A percentile compares a stretch with the other conserved stretches of the same genome.
These are phyloP conservation scores for Mortierella sp. DNA, from an alignment of 371 early-diverging fungal genomes.

Conservation along the genomic window DNA sequence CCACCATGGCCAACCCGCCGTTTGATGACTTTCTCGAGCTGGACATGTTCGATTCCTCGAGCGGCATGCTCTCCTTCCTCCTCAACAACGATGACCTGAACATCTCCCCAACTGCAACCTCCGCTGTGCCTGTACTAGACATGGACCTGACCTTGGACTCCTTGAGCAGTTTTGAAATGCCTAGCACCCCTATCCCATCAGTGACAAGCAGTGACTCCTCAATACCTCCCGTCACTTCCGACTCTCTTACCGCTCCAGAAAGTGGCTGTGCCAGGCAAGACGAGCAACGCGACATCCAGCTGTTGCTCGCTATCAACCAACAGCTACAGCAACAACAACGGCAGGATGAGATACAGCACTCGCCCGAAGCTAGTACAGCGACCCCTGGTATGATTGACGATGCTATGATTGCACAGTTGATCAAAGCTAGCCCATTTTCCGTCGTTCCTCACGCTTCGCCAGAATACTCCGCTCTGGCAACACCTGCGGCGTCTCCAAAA, in stretches of 20 bases:
- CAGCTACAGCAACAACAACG: conserved; percentile 22
- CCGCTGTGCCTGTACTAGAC: not conserved
- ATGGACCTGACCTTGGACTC: not conserved
- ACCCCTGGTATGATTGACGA: conserved; percentile 1
- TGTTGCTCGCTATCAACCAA: conserved; percentile 21
- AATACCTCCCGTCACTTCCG: not conserved
- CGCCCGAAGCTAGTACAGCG: not conserved
- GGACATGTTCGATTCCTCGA: conserved; percentile 28
- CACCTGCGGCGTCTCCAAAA: not conserved
- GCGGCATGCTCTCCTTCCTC: conserved; percentile 28
- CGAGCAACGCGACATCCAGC: conserved; percentile 16
- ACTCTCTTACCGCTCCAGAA: not conserved
- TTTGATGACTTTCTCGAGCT: conserved; percentile 47
- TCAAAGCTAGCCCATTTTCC: not conserved
- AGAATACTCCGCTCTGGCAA: not conserved
- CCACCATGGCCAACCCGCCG: conserved; percentile 24
- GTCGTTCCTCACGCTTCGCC: not conserved
- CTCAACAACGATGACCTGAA: conserved; percentile 22
- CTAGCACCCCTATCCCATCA: not conserved
- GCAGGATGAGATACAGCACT: conserved; percentile 8
- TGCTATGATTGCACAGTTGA: conserved; percentile 17
- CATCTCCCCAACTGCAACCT: not conserved
- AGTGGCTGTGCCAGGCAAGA: not conserved
- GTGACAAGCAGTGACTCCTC: not conserved
- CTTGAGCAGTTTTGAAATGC: not conserved